Conservation (phyloP, 75 land plant species). For the Pinus taeda region DNA sequence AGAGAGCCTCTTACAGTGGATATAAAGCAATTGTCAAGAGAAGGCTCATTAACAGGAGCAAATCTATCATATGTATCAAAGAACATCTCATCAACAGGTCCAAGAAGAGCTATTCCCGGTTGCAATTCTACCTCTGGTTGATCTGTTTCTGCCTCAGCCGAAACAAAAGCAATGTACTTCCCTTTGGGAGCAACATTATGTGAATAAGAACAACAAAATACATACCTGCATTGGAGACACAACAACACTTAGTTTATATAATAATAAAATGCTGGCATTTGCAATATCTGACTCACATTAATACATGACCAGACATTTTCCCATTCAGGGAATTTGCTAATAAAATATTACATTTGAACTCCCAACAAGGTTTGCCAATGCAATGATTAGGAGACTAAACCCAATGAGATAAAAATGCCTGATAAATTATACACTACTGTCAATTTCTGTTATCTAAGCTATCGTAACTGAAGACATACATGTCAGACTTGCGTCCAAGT, state of each 20-base stretch:
- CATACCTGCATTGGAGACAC: constrained; percentile 46
- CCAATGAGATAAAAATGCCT: constrained; percentile 2
- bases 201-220: constrained; percentile 84
- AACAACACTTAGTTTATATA: background rate
- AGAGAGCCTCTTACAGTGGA: constrained; percentile 59
- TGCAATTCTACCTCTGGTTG: constrained; percentile 73
- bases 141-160: constrained; percentile 79
- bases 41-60: constrained; percentile 63
- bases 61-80: constrained; percentile 80
- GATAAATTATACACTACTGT: background rate
- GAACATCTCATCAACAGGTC: constrained; percentile 83
- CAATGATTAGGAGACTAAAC: background rate
- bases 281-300: background rate
- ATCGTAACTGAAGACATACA: constrained; percentile 29
- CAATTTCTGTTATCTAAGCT: background rate
- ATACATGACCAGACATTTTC: background rate
- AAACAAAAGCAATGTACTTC: constrained; percentile 85
- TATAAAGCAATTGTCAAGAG: constrained; percentile 74
- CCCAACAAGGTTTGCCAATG: too few species aligned
- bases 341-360: background rate
- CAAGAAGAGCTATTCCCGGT: constrained; percentile 78
- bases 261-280: background rate
- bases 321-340: background rate
- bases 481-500: constrained; percentile 79
- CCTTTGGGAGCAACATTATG: constrained; percentile 92